Base-by-base conservation (phyloP, 176 grass and related monocot species). In the Calamus simplicifolius region DNA sequence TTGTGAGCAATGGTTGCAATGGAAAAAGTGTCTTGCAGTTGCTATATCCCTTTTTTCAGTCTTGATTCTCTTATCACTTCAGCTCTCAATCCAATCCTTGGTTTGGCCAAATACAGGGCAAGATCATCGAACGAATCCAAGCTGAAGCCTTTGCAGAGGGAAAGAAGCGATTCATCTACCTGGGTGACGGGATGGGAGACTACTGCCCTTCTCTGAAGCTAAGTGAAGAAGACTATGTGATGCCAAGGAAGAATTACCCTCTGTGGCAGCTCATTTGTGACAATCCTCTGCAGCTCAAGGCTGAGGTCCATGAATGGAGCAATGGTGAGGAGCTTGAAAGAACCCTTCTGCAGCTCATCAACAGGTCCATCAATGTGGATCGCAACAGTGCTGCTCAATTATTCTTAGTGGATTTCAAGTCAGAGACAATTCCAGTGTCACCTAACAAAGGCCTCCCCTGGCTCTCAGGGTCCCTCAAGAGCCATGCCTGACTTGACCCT, bases 111-210 rank as follows among this genome's bases (percentile, higher is more conserved):
- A 12, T 50, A 10, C 38, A 63, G 35, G 35, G 61, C 5, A 50
- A 25, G 14, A 17, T 63, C 38, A 49, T 63, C 13, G 19, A 63
- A 4, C 43, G 61, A 49, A 63, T 63, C 48, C 61, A 25, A 49
- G 35, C 17, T 4, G 16, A 17, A 19, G n/a, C 38, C n/a, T 49
- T 23, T 5, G 35, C 18, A 4, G 38, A 63, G 4, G 35, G 61
- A 5, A 63, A 50, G 61, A 63, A 59, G 26, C 57, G 38, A 49
- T 25, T 63, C n/a, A 61, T 61, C 23, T 63, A 63, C 38, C 29
- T 63, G 10, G 61, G 61, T 25, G 38, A 63, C 6, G 61, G 61
- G 8, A 49, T 26, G 21, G 61, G 61, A 25, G 61, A 63, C 61
- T 63, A 63, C 38, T 63, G 61, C 13, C 61, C 61, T 7, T 63